Evolutionary conservation across 345 rosid genomes (phyloP).

Genomic region (Rhodomyrtus tomentosa): DNA sequence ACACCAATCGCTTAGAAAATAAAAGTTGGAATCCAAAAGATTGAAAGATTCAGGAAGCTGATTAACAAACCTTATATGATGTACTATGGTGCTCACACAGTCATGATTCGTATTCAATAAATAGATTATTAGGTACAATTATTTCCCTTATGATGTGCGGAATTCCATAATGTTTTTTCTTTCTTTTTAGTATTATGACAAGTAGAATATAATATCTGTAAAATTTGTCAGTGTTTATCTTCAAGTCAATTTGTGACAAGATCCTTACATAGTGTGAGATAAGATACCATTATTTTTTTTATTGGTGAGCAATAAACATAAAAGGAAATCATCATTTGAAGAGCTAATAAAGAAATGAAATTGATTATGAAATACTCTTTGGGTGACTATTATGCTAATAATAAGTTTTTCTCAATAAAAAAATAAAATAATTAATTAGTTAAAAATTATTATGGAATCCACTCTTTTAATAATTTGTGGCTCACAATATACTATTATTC

Average conservation of each 20-base stretch:
- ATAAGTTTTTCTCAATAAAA: rapidly evolving
- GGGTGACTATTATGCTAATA: no score
- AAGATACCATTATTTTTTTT: neutral
- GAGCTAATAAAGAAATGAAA: neutral
- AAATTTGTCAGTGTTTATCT: no score
- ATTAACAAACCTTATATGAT: no score
- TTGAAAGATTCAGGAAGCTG: neutral
- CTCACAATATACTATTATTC: no score
- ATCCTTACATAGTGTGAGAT: neutral
- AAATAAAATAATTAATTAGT: no score
- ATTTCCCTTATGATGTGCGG: neutral
- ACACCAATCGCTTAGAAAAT: neutral
- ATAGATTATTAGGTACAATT: neutral
- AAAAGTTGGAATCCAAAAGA: neutral
- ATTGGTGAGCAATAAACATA: neutral
- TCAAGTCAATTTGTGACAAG: no score
- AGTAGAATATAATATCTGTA: neutral
- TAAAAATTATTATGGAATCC: no score
- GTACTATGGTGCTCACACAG: neutral
- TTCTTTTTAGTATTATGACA: neutral
- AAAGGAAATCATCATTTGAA: neutral
- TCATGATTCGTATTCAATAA: neutral
- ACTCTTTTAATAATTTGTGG: no score
- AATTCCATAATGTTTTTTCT: neutral
- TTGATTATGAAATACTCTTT: no score